Evolutionary conservation across 73 alveolate species (phyloP), one percentile per base, ranked within the genome.

Genomic region (Stentor coeruleus): DNA sequence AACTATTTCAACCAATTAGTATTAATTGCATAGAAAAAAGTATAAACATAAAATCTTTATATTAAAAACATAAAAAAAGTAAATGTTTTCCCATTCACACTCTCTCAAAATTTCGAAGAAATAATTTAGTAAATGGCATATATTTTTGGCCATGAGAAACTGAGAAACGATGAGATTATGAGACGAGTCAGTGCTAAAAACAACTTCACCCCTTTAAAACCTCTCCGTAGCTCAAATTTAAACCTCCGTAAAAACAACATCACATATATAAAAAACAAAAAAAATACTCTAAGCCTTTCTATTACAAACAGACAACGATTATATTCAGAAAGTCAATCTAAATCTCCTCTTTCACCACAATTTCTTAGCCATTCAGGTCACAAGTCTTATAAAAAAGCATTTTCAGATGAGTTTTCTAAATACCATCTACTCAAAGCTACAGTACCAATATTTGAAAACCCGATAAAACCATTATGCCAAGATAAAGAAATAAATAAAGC

Each of bases 191-290:
- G 20, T 20, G 66, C 20, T 6, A 49, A 49, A 49, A 49, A 49
- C 66, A 49, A 20, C 66, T 49, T 49, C 66, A 49, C 66, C 6
- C 66, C 66, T 11, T 49, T 49, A 49, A 49, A 49, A 49, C 66
- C 66, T 20, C 20, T 49, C 6, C 6, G 20, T 11, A 49, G 66
- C 20, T 49, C 20, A 6, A 6, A 49, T 6, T 49, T 49, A 49
- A 49, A 49, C 66, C 66, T 6, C 20, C 66, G 66, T 49, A 49
- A 20, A 49, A 49, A 49, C 66, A 49, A 6, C 6, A 49, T 49
- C 66, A 6, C 6, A 49, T 20, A 49, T 20, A 6, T 49, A 20
- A 49, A 49, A 49, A 11, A 6, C 28, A 6, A 6, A 49, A 49
- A 49, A 49, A 20, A 6, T 20, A 20, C 6, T 11, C 6, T 49